Percentiles rank a stretch among this genome's conserved stretches.
Evolutionary conservation across 352 stramenopile genomes (phyloP).

Genomic region (Pythium scleroteichum): DNA sequence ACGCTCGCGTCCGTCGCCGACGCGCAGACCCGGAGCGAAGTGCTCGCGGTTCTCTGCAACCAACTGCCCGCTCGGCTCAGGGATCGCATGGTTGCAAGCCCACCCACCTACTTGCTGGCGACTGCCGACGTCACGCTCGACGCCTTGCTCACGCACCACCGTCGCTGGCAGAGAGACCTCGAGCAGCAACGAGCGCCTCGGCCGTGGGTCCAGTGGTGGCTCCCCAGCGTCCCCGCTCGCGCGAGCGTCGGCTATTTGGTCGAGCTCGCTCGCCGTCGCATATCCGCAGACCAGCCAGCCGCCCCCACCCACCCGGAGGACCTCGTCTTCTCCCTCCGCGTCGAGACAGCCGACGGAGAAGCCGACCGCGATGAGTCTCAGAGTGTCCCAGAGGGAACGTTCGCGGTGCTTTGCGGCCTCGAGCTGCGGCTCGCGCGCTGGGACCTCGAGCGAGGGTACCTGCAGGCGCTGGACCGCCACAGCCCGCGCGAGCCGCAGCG

Average conservation of each 20-base stretch:
- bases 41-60: constrained; percentile 19
- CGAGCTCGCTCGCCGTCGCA: constrained; percentile 2
- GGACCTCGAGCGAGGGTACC: constrained; percentile 29
- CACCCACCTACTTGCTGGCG: constrained; percentile 11
- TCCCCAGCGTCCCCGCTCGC: constrained; percentile 6
- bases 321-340: constrained; percentile 1
- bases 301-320: too few relatives aligned
- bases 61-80: constrained; percentile 6
- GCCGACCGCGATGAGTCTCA: not conserved
- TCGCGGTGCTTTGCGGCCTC: constrained; percentile 37
- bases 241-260: constrained; percentile 15
- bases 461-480: constrained; percentile 22
- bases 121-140: constrained; percentile 15
- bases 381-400: not conserved
- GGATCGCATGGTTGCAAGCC: not conserved
- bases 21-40: not conserved
- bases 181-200: not conserved
- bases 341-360: not conserved
- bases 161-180: constrained; percentile 7
- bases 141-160: constrained; percentile 14
- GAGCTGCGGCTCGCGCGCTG: constrained; percentile 34
- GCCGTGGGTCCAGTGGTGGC: constrained; percentile 20
- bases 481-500: constrained; percentile 5
- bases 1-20: constrained; percentile 10
- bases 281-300: too few relatives aligned